Percentiles rank a stretch among this genome's conserved stretches.
Evolutionary conservation across 495 filamentous ascomycete genomes (phyloP).

Genomic region (Penicillium egyptiacum): DNA sequence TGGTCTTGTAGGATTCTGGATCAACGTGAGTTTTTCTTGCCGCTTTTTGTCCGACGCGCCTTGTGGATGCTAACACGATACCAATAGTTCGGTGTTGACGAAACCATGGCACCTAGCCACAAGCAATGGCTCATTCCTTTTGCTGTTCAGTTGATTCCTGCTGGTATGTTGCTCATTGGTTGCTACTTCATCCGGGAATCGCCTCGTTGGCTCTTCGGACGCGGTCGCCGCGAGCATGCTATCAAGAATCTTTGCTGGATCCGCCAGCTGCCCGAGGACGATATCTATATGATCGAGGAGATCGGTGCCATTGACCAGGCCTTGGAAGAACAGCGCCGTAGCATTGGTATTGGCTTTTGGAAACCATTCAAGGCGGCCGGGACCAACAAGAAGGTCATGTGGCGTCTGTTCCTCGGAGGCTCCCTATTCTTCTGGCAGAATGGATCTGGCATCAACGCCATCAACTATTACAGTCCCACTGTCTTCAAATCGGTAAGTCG

Average conservation of each 20-base stretch:
- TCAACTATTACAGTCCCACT: slow-evolving; percentile 65
- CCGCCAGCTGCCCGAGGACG: slow-evolving; percentile 57
- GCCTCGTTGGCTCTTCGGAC: slow-evolving; percentile 59
- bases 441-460: slow-evolving; percentile 65
- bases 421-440: slow-evolving; percentile 72
- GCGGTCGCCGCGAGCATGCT: slow-evolving; percentile 52
- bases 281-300: slow-evolving; percentile 69
- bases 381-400: slow-evolving; percentile 55
- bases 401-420: slow-evolving; percentile 66
- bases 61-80: slow-evolving; percentile 5
- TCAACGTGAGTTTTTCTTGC: slow-evolving; percentile 47
- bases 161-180: slow-evolving; percentile 49
- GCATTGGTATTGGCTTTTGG: slow-evolving; percentile 66
- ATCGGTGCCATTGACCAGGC: slow-evolving; percentile 62
- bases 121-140: slow-evolving; percentile 60
- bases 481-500: slow-evolving; percentile 48
- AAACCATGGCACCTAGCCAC: slow-evolving; percentile 31
- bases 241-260: slow-evolving; percentile 64
- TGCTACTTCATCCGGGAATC: slow-evolving; percentile 54
- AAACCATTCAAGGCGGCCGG: slow-evolving; percentile 63
- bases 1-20: slow-evolving; percentile 73
- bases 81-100: slow-evolving; percentile 41
- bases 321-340: slow-evolving; percentile 58
- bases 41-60: not conserved
- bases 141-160: slow-evolving; percentile 56